phyloP scores from a whole-genome alignment of 148 eudicot species.

The Spergularia bocconei region DNA sequence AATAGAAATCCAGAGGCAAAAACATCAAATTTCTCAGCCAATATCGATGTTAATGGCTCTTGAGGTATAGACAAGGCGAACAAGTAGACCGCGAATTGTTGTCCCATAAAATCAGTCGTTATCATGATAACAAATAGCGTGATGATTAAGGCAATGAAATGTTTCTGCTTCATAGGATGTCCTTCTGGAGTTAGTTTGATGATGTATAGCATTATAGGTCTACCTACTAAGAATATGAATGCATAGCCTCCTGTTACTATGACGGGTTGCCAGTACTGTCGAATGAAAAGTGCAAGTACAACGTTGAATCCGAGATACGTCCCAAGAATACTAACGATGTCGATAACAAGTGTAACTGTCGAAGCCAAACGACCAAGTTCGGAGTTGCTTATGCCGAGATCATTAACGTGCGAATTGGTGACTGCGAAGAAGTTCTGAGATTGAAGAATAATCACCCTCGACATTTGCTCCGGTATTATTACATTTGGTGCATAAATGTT shows the following conservation, averaged over 20 bases:
- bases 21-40: conserved; percentile 17
- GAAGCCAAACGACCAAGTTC: conserved; percentile 16
- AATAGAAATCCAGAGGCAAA: not conserved
- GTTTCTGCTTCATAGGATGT: not conserved
- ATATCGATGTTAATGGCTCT: conserved; percentile 18
- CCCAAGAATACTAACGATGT: not conserved
- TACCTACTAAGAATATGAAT: not conserved
- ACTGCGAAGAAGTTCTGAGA: conserved; percentile 16
- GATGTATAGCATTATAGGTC: conserved; percentile 2
- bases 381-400: conserved; percentile 11
- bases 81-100: not conserved
- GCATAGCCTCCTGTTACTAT: not conserved
- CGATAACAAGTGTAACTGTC: not conserved
- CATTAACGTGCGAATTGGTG: not conserved
- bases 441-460: not conserved
- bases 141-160: not conserved
- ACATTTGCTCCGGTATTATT: too few species aligned
- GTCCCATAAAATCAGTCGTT: not conserved
- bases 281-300: not conserved
- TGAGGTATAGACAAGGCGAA: conserved; percentile 11
- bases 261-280: not conserved
- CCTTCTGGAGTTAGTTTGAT: not conserved
- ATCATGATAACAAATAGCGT: not conserved
- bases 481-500: too few species aligned
- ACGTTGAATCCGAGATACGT: conserved; percentile 2